Evolutionary conservation across 768 basidiomycete species (phyloP), one percentile per base, ranked within the genome.

Genomic region (Coprinopsis cinerea): DNA sequence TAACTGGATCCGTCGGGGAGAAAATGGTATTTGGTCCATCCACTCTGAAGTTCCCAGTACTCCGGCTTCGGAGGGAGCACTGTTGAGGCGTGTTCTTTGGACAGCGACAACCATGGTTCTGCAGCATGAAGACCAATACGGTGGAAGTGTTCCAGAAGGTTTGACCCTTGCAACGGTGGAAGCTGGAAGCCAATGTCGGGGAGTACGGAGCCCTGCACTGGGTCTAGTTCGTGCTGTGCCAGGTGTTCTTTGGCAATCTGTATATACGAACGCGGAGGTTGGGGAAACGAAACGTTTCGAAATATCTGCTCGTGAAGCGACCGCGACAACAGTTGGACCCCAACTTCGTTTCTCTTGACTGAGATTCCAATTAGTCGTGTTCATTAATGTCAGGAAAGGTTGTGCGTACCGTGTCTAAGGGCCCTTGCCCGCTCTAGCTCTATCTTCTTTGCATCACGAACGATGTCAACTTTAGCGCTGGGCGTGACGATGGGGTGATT

Each of bases 321-420:
- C 7, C 81, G 78, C 14, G 92, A 88, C 47, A 98, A 80, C 48
- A 96, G 80, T 61, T 98, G 94, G 5, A 97, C 93, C n/a, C 94
- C 94, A 35, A 92, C 74, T 53, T 86, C 81, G 61, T 96, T 97
- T 47, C 91, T 78, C 62, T 83, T 81, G 52, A 75, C 83, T 83
- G 20, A 4, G 22, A 45, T 25, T 17, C 27, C 13, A 11, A 26
- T 45, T 20, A 28, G 44, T 28, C n/a, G n/a, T n/a, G n/a, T n/a
- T n/a, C n/a, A n/a, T n/a, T n/a, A n/a, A n/a, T n/a, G n/a, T n/a
- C n/a, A n/a, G n/a, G n/a, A n/a, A n/a, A n/a, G n/a, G n/a, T n/a
- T n/a, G n/a, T n/a, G n/a, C n/a, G n/a, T n/a, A n/a, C n/a, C n/a
- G n/a, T n/a, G n/a, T n/a, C 18, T 40, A 7, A 40, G 9, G 18